These are phyloP conservation scores for Suillus bovinus DNA, from an alignment of 768 basidiomycete species.

Conservation along the genomic window DNA sequence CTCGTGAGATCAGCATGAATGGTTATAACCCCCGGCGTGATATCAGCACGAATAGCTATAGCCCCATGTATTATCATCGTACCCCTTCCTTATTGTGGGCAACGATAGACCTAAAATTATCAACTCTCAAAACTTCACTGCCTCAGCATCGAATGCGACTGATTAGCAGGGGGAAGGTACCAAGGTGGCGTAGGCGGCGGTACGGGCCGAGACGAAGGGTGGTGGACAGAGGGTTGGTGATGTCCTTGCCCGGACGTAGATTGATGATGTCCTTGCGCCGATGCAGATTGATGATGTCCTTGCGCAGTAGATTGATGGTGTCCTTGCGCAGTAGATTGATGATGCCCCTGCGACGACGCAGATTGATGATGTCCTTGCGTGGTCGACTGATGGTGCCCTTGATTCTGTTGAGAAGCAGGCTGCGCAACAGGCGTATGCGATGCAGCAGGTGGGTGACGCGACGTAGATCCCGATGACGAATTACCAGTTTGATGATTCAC, in stretches of 20 bases:
- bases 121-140: not conserved
- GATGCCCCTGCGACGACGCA: conserved; percentile 8
- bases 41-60: not conserved
- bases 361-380: conserved; percentile 19
- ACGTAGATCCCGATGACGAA: not conserved
- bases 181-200: conserved; percentile 25
- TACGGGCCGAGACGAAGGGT: conserved; percentile 2
- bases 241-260: conserved; percentile 21
- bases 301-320: conserved; percentile 16
- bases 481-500: not conserved
- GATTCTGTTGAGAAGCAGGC: conserved; percentile 7
- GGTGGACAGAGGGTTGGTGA: conserved; percentile 1
- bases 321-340: conserved; percentile 12
- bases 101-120: not conserved
- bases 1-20: not conserved
- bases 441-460: conserved; percentile 5
- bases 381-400: conserved; percentile 8
- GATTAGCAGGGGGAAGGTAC: conserved; percentile 3
- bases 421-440: conserved; percentile 7
- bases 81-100: not conserved
- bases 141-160: conserved; percentile 6
- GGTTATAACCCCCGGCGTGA: not conserved
- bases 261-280: conserved; percentile 6
- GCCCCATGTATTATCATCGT: not conserved
- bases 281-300: conserved; percentile 12